phyloP scores from a whole-genome alignment of 768 basidiomycete genomes.

The Leccinum barrowsii region DNA sequence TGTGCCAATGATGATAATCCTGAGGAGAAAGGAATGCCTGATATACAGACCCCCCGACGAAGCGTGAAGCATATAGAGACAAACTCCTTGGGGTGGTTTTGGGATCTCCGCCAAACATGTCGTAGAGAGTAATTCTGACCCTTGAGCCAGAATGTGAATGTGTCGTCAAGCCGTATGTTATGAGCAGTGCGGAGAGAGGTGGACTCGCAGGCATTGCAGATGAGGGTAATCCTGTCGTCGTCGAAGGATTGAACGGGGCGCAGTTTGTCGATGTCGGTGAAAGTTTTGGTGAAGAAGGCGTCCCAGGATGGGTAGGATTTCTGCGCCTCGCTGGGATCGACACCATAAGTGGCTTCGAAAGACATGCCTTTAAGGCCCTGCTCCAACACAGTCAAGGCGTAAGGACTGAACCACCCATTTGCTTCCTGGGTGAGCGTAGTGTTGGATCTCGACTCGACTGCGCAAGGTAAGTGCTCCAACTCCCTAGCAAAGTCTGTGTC shows the following conservation, averaged over 20 bases:
- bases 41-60: constrained; percentile 47
- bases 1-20: constrained; percentile 61
- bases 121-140: constrained; percentile 52
- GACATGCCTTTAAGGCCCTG: not conserved
- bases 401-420: not conserved
- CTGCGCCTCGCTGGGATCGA: not conserved
- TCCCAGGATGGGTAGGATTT: constrained; percentile 37
- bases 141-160: constrained; percentile 61
- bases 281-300: constrained; percentile 48
- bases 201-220: constrained; percentile 55
- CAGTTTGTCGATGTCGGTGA: constrained; percentile 17
- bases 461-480: constrained; percentile 3
- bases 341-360: constrained; percentile 1
- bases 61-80: constrained; percentile 26
- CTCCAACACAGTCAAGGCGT: not conserved
- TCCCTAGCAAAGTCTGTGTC: not conserved
- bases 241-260: not conserved
- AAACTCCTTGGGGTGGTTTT: not conserved
- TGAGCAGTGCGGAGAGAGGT: constrained; percentile 33
- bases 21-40: constrained; percentile 54
- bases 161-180: constrained; percentile 39
- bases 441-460: not conserved
- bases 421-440: not conserved
- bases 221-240: constrained; percentile 14
- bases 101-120: constrained; percentile 40